These are phyloP conservation scores for Neostapfia colusana DNA, from an alignment of 176 grass and related monocot species.

Conservation along the genomic window DNA sequence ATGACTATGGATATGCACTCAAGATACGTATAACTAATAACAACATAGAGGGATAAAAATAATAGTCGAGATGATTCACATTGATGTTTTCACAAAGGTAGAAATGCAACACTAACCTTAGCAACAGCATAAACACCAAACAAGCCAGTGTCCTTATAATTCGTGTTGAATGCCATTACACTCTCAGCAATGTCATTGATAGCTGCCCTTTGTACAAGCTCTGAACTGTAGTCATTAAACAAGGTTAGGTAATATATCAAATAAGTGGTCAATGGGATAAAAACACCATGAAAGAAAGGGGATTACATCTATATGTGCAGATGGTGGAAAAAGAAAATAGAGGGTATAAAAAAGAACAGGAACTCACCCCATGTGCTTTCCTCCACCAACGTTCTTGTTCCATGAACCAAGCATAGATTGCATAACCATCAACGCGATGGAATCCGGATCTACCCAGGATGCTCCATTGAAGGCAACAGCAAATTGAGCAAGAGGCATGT, in stretches of 20 bases:
- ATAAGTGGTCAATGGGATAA: not conserved
- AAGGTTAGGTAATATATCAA: constrained; percentile 18
- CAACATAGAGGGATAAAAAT: constrained; percentile 5
- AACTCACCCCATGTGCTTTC: constrained; percentile 88
- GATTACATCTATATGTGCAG: constrained; percentile 1
- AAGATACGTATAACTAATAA: not conserved
- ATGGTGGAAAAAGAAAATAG: not conserved
- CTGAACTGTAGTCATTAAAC: constrained; percentile 59
- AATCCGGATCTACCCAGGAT: constrained; percentile 86
- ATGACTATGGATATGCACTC: constrained; percentile 18
- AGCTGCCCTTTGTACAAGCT: constrained; percentile 85
- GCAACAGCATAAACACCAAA: constrained; percentile 98
- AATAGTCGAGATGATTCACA: not conserved
- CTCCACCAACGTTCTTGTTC: constrained; percentile 77
- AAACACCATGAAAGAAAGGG: not conserved
- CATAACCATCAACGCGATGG: constrained; percentile 97
- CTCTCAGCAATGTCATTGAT: constrained; percentile 99
- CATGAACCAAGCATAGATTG: constrained; percentile 97
- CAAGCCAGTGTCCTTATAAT: constrained; percentile 93
- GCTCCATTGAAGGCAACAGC: constrained; percentile 92
- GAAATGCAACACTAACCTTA: constrained; percentile 53
- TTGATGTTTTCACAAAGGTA: not conserved
- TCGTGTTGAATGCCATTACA: constrained; percentile 95
- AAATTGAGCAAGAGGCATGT: constrained; percentile 92
- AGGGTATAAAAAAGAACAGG: not conserved